A percentile compares a stretch with the other conserved stretches of the same genome.
Conservation (phyloP, 2,329 filamentous ascomycete species). For the Colletotrichum gloeosporioides region DNA sequence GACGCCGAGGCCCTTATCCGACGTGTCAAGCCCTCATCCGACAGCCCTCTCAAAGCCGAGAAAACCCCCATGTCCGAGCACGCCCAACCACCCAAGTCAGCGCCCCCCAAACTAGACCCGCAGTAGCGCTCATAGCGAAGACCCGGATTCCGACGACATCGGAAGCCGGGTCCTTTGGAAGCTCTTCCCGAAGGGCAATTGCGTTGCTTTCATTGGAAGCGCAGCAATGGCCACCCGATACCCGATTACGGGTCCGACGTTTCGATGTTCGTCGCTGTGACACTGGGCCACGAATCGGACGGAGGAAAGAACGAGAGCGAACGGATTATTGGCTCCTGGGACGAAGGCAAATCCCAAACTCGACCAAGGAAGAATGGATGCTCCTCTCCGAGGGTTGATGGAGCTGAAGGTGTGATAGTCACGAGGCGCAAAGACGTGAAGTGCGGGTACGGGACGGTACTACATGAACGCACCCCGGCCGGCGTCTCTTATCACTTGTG, state of each 20-base stretch:
- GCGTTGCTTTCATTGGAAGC: neutral
- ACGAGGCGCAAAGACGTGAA: neutral
- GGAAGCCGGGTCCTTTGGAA: neutral
- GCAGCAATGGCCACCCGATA: neutral
- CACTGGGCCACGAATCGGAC: neutral
- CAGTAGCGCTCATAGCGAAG: neutral
- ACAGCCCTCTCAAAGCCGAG: neutral
- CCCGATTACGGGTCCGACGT: slow-evolving; percentile 12
- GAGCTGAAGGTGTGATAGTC: neutral
- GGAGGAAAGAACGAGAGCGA: neutral
- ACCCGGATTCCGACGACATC: neutral
- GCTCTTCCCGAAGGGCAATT: neutral
- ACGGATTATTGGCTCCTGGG: neutral
- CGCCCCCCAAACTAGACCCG: neutral
- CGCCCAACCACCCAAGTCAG: neutral
- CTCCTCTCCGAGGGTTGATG: neutral
- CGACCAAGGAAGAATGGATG: neutral
- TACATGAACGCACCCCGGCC: neutral
- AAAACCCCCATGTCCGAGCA: neutral
- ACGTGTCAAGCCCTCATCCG: slow-evolving; percentile 14
- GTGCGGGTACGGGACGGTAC: neutral
- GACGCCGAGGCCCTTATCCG: slow-evolving; percentile 1
- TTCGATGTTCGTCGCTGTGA: neutral
- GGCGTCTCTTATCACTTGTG: neutral
- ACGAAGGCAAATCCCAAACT: neutral